Base-by-base conservation (phyloP, 345 rosid species). In the Salix arbutifolia region DNA sequence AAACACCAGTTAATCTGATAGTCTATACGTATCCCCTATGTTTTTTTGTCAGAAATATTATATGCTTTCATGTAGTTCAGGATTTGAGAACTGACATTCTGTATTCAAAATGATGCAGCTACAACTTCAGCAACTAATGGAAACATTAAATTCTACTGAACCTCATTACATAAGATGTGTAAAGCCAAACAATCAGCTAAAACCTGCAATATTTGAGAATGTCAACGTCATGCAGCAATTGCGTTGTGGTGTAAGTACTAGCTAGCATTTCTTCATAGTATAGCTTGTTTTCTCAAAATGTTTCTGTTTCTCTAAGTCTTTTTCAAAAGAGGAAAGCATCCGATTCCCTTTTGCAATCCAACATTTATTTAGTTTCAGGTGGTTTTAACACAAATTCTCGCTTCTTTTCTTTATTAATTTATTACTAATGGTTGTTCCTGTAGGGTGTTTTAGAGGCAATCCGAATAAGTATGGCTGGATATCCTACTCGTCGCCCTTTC, bases 121-220 rank as follows among this genome's bases (percentile, higher is more conserved):
- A 46, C 99, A 95, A 90, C 88, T 95, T 44, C 97, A 90, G 71
- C 83, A 76, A 74, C 73, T 95, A 76, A 95, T 95, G 99, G 99
- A 95, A 1, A 95, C 98, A 7, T 76, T 95, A 76, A 95, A 90
- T 77, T 95, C 97, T 78, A 95, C 99, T 0, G 93, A 95, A 80
- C 99, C 99, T 64, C 97, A 95, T 84, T 93, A 95, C 82, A 83
- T 95, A 81, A 87, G 99, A 91, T 95, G 99, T 85, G 97, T 95
- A 72, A 95, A 93, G 87, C 99, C 98, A 68, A 95, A 95, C 79
- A 95, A 95, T 85, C 89, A 77, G 44, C 89, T 95, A 72, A 95
- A 93, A 80, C 99, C 99, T 68, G 93, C 98, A 23, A 61, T 95
- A 80, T 93, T 95, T 82, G 99, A 93, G 87, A 95, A 95, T 86